Conservation (phyloP, 495 filamentous ascomycete species). For the Xylaria cubensis region DNA sequence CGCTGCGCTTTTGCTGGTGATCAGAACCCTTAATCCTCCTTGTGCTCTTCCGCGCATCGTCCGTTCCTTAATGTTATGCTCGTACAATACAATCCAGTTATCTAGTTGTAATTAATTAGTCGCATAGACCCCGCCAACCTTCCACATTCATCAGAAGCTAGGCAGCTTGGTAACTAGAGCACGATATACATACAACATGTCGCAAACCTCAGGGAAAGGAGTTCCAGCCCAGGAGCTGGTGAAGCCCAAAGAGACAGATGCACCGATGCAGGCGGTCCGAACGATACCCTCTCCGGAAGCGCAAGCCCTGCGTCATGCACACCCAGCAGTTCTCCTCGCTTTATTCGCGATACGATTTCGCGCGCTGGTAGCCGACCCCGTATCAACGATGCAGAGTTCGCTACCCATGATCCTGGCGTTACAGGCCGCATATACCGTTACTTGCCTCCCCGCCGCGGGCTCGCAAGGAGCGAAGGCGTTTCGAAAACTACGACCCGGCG, state of each 20-base stretch:
- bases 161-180: background rate
- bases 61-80: background rate
- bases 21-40: background rate
- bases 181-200: constrained; percentile 3
- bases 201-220: constrained; percentile 26
- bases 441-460: constrained; percentile 75
- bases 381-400: constrained; percentile 64
- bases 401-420: constrained; percentile 68
- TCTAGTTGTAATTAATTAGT: background rate
- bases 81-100: background rate
- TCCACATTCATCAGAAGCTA: background rate
- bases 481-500: constrained; percentile 47
- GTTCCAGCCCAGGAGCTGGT: constrained; percentile 24
- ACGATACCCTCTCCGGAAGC: constrained; percentile 41
- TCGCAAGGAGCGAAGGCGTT: constrained; percentile 42
- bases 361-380: constrained; percentile 73
- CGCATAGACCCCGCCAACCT: background rate
- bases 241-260: constrained; percentile 36
- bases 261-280: constrained; percentile 42
- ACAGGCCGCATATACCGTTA: constrained; percentile 71
- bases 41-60: background rate
- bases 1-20: background rate
- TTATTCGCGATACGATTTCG: constrained; percentile 68
- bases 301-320: constrained; percentile 54
- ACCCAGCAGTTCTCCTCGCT: constrained; percentile 69